Percentiles rank a stretch among this genome's conserved stretches.
Conservation (phyloP, 2,329 filamentous ascomycete genomes). For the Penicillium psychrosexuale region DNA sequence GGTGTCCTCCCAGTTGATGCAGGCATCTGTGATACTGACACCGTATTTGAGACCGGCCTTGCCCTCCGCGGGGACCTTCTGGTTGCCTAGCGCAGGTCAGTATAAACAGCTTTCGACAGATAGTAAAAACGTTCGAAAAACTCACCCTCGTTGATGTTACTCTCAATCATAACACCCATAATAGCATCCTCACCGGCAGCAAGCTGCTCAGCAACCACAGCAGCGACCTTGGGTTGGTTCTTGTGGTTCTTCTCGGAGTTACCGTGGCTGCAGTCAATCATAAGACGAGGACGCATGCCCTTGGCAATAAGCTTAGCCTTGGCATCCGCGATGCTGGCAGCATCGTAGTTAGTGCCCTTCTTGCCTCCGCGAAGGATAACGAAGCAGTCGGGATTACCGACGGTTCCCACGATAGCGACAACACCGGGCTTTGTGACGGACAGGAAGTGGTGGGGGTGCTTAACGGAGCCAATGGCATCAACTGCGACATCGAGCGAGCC, state of each 20-base stretch:
- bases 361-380: slow-evolving; percentile 91
- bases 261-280: slow-evolving; percentile 98
- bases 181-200: slow-evolving; percentile 77
- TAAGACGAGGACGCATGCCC: slow-evolving; percentile 71
- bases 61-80: slow-evolving; percentile 88
- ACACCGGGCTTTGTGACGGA: slow-evolving; percentile 96
- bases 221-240: slow-evolving; percentile 94
- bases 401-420: slow-evolving; percentile 89
- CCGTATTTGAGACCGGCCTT: slow-evolving; percentile 84
- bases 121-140: neutral
- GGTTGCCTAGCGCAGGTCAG: slow-evolving; percentile 55
- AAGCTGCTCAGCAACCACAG: slow-evolving; percentile 77
- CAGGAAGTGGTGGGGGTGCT: slow-evolving; percentile 92
- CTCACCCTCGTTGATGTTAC: slow-evolving; percentile 87
- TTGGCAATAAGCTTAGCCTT: slow-evolving; percentile 75
- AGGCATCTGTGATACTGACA: slow-evolving; percentile 95
- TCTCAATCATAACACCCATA: slow-evolving; percentile 99
- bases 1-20: slow-evolving; percentile 92
- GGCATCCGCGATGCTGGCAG: slow-evolving; percentile 75
- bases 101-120: slow-evolving; percentile 1
- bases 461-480: slow-evolving; percentile 90
- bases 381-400: slow-evolving; percentile 95
- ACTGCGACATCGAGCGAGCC: slow-evolving; percentile 85
- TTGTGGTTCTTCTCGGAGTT: slow-evolving; percentile 95
- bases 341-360: slow-evolving; percentile 90